These are phyloP conservation scores for Oryza australiensis DNA, from an alignment of 176 grass and related monocot species.

Conservation along the genomic window DNA sequence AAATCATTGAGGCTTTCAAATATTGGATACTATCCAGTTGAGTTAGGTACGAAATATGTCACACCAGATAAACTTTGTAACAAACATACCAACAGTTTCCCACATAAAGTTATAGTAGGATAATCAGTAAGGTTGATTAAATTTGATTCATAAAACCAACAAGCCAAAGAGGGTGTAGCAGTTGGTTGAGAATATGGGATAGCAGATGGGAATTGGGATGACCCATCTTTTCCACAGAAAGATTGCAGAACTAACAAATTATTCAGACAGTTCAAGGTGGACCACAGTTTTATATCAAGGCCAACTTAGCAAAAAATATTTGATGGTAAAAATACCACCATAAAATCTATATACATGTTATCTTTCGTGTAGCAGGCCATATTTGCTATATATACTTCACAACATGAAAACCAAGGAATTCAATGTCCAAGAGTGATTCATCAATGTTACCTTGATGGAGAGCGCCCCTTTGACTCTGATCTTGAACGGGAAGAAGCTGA, in stretches of 20 bases:
- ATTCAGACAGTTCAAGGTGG: neutral
- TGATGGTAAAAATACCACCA: neutral
- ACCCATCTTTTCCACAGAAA: conserved; percentile 20
- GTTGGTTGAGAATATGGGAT: neutral
- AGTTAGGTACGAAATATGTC: conserved; percentile 17
- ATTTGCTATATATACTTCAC: neutral
- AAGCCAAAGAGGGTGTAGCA: neutral
- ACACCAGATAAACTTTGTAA: conserved; percentile 3
- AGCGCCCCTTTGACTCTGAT: conserved; percentile 32
- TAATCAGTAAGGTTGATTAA: conserved; percentile 1
- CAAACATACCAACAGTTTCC: neutral
- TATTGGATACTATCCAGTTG: conserved; percentile 14
- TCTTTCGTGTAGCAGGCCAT: neutral
- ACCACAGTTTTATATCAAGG: neutral
- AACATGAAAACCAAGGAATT: neutral
- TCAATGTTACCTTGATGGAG: conserved; percentile 47
- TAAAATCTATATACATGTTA: neutral
- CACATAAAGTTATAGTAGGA: neutral
- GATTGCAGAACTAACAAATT: neutral
- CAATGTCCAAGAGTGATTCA: neutral
- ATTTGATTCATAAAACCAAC: neutral
- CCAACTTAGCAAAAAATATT: neutral
- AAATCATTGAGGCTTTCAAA: conserved; percentile 46
- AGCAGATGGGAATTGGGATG: neutral
- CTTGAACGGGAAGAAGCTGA: conserved; percentile 48